Evolutionary conservation across 345 rosid species (phyloP).

Genomic region (Eucalyptus polybractea): DNA sequence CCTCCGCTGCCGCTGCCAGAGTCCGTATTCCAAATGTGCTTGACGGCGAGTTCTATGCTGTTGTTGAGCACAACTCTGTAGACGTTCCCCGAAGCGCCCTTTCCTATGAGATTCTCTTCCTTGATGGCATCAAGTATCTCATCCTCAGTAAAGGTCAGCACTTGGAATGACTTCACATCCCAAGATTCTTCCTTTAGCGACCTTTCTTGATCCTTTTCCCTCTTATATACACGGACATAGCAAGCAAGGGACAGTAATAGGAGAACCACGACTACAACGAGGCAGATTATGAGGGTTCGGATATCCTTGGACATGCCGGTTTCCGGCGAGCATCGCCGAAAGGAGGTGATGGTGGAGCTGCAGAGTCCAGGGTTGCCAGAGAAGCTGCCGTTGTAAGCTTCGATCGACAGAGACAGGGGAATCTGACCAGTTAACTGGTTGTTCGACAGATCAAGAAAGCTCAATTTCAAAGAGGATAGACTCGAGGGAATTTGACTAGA

Average conservation of each 20-base stretch:
- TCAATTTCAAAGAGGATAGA: conserved; percentile 1
- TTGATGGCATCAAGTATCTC: conserved; percentile 8
- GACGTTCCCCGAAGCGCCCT: conserved; percentile 6
- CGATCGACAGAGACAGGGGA: background rate
- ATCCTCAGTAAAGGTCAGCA: conserved; percentile 9
- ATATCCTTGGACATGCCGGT: background rate
- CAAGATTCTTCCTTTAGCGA: conserved; percentile 8
- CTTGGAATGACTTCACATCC: conserved; percentile 5
- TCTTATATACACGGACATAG: background rate
- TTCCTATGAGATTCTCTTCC: conserved; percentile 7
- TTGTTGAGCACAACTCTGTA: background rate
- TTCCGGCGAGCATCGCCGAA: background rate
- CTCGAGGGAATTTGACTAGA: conserved; percentile 3
- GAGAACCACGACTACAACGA: background rate
- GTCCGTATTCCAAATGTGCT: conserved; percentile 19
- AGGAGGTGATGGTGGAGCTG: background rate
- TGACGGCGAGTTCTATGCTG: conserved; percentile 1
- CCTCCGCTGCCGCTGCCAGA: background rate
- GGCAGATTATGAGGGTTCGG: conserved; percentile 1
- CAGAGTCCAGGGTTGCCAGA: conserved; percentile 6
- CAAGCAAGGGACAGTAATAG: background rate
- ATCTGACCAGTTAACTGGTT: background rate
- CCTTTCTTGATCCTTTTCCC: background rate
- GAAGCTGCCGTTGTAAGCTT: conserved; percentile 12
- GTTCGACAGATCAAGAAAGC: conserved; percentile 8